Evolutionary conservation across 805 yeast genomes (phyloP).

Genomic region (Yarrowia sp.): DNA sequence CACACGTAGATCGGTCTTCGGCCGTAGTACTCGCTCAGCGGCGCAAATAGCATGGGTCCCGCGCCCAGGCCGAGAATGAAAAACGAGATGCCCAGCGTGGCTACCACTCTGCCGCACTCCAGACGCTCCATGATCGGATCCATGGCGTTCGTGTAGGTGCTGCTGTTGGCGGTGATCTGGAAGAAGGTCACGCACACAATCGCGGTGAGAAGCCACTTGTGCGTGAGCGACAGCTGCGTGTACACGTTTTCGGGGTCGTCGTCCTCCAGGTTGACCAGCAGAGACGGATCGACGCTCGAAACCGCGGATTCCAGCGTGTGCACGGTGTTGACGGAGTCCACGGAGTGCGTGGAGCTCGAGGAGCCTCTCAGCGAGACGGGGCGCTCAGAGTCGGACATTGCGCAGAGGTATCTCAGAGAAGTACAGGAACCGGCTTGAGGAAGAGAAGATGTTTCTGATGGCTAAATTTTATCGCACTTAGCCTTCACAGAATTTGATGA

Average conservation of each 20-base stretch:
- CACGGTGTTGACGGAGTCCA: not conserved
- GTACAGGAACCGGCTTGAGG: not conserved
- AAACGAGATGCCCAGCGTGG: constrained; percentile 54
- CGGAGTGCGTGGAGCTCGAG: not conserved
- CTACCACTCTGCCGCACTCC: constrained; percentile 48
- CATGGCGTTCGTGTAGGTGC: constrained; percentile 13
- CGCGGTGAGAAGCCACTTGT: constrained; percentile 19
- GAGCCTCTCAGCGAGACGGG: not conserved
- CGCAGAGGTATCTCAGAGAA: too few relatives aligned
- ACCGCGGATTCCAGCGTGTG: constrained; percentile 9
- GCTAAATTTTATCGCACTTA: not conserved
- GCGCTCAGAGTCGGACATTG: not conserved
- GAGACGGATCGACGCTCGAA: not conserved
- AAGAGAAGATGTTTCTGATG: not conserved
- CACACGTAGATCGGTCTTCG: constrained; percentile 43
- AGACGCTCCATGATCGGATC: constrained; percentile 40
- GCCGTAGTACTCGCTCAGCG: constrained; percentile 51
- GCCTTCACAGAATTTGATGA: not conserved
- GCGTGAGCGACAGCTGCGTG: constrained; percentile 7
- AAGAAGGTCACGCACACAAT: constrained; percentile 20
- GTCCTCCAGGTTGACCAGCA: not conserved
- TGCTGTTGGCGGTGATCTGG: constrained; percentile 13
- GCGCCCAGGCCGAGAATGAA: constrained; percentile 65
- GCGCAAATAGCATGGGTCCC: constrained; percentile 68
- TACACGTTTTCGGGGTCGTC: constrained; percentile 25